Conservation (phyloP, 75 land plant genomes). For the Pseudotsuga menziesii region DNA sequence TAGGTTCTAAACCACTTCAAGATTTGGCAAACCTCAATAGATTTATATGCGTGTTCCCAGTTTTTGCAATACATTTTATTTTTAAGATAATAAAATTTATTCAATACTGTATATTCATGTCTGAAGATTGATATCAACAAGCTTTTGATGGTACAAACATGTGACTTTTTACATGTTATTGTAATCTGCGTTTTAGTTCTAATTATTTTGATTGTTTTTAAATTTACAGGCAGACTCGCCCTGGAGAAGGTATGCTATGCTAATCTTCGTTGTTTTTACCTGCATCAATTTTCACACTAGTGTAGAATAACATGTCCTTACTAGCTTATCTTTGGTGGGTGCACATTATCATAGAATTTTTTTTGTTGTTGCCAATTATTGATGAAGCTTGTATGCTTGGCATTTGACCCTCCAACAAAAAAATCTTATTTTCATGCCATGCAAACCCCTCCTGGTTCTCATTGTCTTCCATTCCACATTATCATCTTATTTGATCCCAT, state of each 20-base stretch:
- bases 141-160: neutral
- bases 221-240: neutral
- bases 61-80: no score
- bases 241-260: neutral
- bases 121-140: neutral
- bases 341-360: neutral
- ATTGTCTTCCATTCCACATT: no score
- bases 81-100: no score
- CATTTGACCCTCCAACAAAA: neutral
- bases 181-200: neutral
- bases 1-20: no score
- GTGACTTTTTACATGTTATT: neutral
- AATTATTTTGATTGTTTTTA: neutral
- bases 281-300: neutral
- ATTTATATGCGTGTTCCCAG: no score
- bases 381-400: neutral
- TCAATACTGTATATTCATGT: no score
- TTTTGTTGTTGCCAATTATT: neutral
- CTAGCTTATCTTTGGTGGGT: neutral
- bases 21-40: constrained; percentile 5
- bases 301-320: neutral
- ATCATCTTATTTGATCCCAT: no score
- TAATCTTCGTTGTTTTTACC: neutral
- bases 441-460: neutral
- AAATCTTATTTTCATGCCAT: neutral